A percentile compares a stretch with the other conserved stretches of the same genome.
phyloP scores from a whole-genome alignment of 129 eudicot genomes.

The Ambrosia trifida region DNA sequence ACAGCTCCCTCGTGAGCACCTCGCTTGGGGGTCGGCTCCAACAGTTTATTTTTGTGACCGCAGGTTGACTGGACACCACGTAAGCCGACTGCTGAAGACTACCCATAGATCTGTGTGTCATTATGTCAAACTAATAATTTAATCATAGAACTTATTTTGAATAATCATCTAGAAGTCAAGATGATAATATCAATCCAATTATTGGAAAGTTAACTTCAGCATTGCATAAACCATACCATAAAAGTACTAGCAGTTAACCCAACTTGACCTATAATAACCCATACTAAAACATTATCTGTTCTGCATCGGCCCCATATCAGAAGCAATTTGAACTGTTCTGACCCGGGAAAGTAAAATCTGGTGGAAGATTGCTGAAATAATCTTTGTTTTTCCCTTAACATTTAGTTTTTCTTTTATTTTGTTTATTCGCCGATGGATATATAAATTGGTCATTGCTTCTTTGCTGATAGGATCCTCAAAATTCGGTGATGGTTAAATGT shows the following conservation, averaged over 20 bases:
- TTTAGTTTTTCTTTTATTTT: background rate
- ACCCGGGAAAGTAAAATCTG: background rate
- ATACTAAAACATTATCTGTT: background rate
- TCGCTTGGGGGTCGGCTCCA: background rate
- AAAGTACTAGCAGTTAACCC: background rate
- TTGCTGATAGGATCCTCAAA: slow-evolving; percentile 64
- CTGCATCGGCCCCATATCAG: background rate
- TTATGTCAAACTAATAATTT: background rate
- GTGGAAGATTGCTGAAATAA: background rate
- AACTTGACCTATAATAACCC: background rate
- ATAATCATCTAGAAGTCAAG: background rate
- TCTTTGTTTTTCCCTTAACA: background rate
- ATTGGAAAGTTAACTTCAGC: background rate
- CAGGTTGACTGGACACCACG: background rate
- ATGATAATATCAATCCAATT: background rate
- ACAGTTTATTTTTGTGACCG: background rate
- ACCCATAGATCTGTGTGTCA: background rate
- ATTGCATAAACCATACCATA: background rate
- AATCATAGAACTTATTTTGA: background rate
- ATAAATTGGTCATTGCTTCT: background rate
- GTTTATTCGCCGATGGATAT: background rate
- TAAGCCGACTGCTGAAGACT: background rate
- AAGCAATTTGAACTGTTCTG: background rate
- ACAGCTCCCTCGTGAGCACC: background rate
- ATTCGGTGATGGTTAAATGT: slow-evolving; percentile 59